Percentiles rank a stretch among this genome's conserved stretches.
Evolutionary conservation across 805 yeast genomes (phyloP).

Genomic region (Wickerhamiella parazyma): DNA sequence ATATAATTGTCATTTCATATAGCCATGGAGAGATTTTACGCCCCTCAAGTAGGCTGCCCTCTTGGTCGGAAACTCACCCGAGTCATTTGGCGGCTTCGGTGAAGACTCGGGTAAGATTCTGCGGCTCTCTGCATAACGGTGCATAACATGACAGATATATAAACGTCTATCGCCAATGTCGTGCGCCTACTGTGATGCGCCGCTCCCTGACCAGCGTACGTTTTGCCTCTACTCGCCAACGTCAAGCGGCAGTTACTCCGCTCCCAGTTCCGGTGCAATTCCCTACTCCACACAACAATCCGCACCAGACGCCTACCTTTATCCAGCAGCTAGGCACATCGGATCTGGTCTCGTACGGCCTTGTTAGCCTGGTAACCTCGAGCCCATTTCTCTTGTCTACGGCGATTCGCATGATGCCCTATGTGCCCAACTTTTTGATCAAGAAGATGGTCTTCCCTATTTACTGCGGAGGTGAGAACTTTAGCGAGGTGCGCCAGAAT

Average conservation of each 20-base stretch:
- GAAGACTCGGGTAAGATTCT: constrained; percentile 5
- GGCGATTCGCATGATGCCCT: constrained; percentile 25
- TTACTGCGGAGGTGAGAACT: constrained; percentile 82
- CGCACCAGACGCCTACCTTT: constrained; percentile 15
- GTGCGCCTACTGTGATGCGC: background rate
- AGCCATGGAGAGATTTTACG: no score
- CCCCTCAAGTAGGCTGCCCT: no score
- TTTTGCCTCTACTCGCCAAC: constrained; percentile 17
- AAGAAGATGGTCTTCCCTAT: constrained; percentile 63
- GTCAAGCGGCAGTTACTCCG: constrained; percentile 15
- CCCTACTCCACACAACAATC: background rate
- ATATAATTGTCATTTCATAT: no score
- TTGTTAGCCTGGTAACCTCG: constrained; percentile 24
- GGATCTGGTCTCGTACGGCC: constrained; percentile 23
- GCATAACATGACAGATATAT: background rate
- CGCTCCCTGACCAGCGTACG: constrained; percentile 10
- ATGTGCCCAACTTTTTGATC: constrained; percentile 50
- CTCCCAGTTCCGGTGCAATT: constrained; percentile 8
- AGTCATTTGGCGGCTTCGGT: constrained; percentile 6
- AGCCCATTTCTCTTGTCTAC: constrained; percentile 22
- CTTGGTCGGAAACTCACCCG: background rate
- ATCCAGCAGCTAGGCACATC: constrained; percentile 18
- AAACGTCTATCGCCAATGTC: background rate
- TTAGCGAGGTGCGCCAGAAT: constrained; percentile 53
- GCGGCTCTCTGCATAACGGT: background rate